Evolutionary conservation across 306 rosid genomes (phyloP), one percentile per base, ranked within the genome.

Genomic region (Vigna radiata): DNA sequence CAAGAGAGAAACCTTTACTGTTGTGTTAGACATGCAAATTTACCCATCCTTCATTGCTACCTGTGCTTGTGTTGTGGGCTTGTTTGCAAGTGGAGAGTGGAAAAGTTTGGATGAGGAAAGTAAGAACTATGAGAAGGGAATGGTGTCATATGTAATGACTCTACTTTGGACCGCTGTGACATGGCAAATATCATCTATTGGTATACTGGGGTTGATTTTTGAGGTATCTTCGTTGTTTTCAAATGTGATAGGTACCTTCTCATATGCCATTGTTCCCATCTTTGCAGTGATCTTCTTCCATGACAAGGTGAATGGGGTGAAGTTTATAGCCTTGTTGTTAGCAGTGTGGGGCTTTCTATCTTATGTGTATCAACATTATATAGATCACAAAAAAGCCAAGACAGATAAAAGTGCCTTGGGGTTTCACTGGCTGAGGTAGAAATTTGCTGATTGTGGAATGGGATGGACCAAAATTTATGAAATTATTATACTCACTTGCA

Each of bases 201-300:
- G 91, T 12, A 50, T 85, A 86, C 6, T 86, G 70, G 92, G 96
- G 23, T 79, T 90, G 81, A 77, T 90, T 75, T 77, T 82, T 61
- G 90, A 88, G 68, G 96, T 78, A 2, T 90, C 96, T 64, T 90
- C 96, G 43, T 67, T 90, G 2, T 88, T 90, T 76, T 85, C 91
- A 8, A 86, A 81, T 79, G 83, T 85, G 7, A 84, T 90, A 31
- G 62, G 87, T 55, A 86, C 94, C 6, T 25, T 88, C 68, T 83
- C 79, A 31, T 56, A 85, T 78, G 88, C 91, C n/a, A 46, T 83
- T 8, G 82, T 80, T 72, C 89, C 92, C 16, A 64, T 90, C 29
- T 82, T 90, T 49, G 77, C 90, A 1, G 88, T 81, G 7, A 21
- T 86, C 4, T 80, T 72, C 80, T 86, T 86, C 58, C 85, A 83